A percentile compares a stretch with the other conserved stretches of the same genome.
phyloP scores from a whole-genome alignment of 768 basidiomycete genomes.

The Kwoniella heveanensis region DNA sequence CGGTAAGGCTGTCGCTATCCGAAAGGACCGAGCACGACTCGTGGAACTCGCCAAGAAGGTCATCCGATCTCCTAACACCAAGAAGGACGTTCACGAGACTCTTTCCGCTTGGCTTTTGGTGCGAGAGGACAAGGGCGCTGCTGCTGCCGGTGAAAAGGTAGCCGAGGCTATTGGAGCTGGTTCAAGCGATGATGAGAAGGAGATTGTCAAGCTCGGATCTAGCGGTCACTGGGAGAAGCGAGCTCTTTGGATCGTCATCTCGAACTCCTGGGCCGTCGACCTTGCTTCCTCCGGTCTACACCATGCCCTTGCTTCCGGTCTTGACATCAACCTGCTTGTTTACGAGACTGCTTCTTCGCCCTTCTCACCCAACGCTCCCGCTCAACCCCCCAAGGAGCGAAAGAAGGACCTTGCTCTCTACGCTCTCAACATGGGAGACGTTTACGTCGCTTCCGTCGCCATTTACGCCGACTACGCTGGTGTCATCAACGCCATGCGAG shows the following conservation, averaged over 20 bases:
- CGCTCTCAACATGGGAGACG: conserved; percentile 97
- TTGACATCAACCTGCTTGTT: conserved; percentile 92
- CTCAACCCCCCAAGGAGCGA: conserved; percentile 61
- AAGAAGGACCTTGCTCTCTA: conserved; percentile 98
- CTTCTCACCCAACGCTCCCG: conserved; percentile 61
- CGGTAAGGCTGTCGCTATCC: conserved; percentile 80
- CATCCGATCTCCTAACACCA: conserved; percentile 60
- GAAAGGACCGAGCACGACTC: conserved; percentile 74
- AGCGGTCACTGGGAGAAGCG: conserved; percentile 66
- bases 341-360: conserved; percentile 92
- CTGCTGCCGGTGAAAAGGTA: conserved; percentile 66
- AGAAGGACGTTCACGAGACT: conserved; percentile 65
- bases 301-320: conserved; percentile 84
- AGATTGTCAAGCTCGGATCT: conserved; percentile 64
- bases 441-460: conserved; percentile 92
- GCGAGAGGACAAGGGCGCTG: conserved; percentile 65
- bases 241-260: conserved; percentile 96
- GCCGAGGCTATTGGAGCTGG: conserved; percentile 62
- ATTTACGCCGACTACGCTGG: conserved; percentile 95
- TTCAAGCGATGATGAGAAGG: conserved; percentile 59
- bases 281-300: conserved; percentile 93
- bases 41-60: conserved; percentile 67
- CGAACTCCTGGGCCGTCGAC: conserved; percentile 97
- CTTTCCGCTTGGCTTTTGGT: conserved; percentile 78
- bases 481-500: conserved; percentile 83